Evolutionary conservation across 208 protist species (phyloP).

Genomic region (Acanthamoeba polyphaga): DNA sequence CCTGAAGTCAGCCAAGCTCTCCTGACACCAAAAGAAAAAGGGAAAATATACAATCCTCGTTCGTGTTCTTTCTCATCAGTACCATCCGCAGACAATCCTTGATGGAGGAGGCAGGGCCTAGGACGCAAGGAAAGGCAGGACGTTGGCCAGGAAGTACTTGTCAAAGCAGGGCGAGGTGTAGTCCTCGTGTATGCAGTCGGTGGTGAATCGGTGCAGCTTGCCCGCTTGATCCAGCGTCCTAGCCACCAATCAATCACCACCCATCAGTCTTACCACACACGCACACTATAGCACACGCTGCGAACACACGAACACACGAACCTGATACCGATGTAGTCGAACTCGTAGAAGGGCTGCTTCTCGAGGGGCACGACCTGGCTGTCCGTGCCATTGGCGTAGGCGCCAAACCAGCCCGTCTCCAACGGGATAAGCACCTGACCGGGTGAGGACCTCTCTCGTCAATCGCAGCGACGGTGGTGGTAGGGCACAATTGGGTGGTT

Average conservation of each 20-base stretch:
- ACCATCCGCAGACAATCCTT: too few species aligned
- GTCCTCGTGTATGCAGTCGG: conserved; percentile 18
- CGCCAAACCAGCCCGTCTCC: conserved; percentile 66
- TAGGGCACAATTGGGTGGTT: background rate
- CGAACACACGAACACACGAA: background rate
- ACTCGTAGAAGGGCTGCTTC: conserved; percentile 34
- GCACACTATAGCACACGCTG: too few species aligned
- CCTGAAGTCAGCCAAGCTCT: conserved; percentile 38
- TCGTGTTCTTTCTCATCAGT: too few species aligned
- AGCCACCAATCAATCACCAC: background rate
- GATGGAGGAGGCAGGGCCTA: background rate
- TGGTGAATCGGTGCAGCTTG: conserved; percentile 44
- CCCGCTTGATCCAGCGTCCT: conserved; percentile 46
- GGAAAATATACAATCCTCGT: too few species aligned
- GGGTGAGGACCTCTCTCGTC: background rate
- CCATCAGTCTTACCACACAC: too few species aligned
- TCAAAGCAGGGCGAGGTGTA: conserved; percentile 34
- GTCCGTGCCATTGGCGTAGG: conserved; percentile 11
- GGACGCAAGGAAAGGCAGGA: conserved; percentile 7
- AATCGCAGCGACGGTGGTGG: too few species aligned
- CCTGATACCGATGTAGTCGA: conserved; percentile 76
- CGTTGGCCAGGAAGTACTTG: conserved; percentile 35
- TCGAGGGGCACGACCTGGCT: conserved; percentile 32
- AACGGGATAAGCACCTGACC: conserved; percentile 45
- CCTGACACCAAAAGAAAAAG: background rate